These are phyloP conservation scores for Thielaviopsis euricoi DNA, from an alignment of 2,329 filamentous ascomycete species.

Conservation along the genomic window DNA sequence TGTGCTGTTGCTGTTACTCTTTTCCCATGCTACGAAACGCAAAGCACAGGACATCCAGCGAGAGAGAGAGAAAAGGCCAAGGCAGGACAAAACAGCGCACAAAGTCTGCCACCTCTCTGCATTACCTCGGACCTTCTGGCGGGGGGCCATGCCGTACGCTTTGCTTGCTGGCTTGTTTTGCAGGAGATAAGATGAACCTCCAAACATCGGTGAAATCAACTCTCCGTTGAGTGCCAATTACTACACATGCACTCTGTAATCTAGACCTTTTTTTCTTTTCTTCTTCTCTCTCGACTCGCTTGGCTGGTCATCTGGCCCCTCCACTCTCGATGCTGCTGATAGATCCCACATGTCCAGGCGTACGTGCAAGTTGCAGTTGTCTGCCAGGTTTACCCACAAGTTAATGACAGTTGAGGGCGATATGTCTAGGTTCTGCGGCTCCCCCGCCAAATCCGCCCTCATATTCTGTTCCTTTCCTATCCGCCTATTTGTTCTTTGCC, in stretches of 20 bases:
- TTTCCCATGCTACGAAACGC: no score
- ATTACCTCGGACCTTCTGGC: neutral
- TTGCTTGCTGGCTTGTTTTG: neutral
- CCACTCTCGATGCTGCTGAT: neutral
- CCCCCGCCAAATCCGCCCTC: neutral
- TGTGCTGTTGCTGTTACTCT: no score
- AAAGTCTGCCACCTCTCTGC: neutral
- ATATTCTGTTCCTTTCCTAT: neutral
- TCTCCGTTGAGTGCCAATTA: no score
- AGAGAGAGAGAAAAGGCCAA: no score
- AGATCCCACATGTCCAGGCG: neutral
- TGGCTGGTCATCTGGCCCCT: neutral
- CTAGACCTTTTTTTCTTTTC: neutral
- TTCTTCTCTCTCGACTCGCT: neutral
- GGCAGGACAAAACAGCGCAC: neutral
- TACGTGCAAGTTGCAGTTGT: neutral
- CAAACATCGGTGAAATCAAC: neutral
- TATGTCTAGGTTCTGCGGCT: neutral
- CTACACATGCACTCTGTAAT: no score
- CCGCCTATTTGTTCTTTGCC: neutral
- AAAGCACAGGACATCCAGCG: no score
- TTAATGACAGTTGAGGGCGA: neutral
- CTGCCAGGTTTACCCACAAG: neutral
- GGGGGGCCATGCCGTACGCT: neutral
- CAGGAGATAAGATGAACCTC: neutral